These are phyloP conservation scores for Saprolegnia parasitica DNA, from an alignment of 352 stramenopile genomes.

Conservation along the genomic window DNA sequence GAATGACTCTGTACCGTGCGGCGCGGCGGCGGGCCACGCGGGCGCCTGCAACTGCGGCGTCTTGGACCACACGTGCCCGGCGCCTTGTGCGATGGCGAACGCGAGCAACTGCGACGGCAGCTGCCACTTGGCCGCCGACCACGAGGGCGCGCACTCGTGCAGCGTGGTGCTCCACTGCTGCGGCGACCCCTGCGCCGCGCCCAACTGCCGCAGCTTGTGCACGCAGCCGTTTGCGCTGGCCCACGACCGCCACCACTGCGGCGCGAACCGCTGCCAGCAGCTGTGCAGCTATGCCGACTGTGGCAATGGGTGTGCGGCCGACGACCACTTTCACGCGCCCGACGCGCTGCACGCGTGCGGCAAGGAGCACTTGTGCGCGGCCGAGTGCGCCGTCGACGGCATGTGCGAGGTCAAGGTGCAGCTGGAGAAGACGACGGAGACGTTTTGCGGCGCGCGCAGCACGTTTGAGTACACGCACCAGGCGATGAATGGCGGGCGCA, in stretches of 20 bases:
- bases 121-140: conserved; percentile 45
- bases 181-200: conserved; percentile 43
- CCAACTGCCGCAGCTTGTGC: conserved; percentile 43
- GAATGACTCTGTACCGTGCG: conserved; percentile 36
- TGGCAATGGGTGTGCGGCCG: conserved; percentile 39
- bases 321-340: conserved; percentile 68
- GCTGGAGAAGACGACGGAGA: conserved; percentile 63
- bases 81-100: conserved; percentile 37
- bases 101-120: conserved; percentile 51
- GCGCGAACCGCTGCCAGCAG: conserved; percentile 50
- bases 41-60: conserved; percentile 56
- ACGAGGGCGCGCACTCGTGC: conserved; percentile 47
- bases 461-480: conserved; percentile 69
- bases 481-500: conserved; percentile 73
- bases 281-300: conserved; percentile 60
- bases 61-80: conserved; percentile 61
- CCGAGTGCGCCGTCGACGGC: conserved; percentile 48
- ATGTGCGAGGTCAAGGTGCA: conserved; percentile 69
- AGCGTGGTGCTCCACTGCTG: conserved; percentile 55
- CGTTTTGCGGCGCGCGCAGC: conserved; percentile 48
- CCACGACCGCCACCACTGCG: conserved; percentile 60
- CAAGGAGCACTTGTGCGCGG: conserved; percentile 49
- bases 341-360: conserved; percentile 63
- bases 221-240: conserved; percentile 47
- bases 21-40: conserved; percentile 55